phyloP scores from a whole-genome alignment of 2,329 filamentous ascomycete species.

The Ophiostoma sp. region DNA sequence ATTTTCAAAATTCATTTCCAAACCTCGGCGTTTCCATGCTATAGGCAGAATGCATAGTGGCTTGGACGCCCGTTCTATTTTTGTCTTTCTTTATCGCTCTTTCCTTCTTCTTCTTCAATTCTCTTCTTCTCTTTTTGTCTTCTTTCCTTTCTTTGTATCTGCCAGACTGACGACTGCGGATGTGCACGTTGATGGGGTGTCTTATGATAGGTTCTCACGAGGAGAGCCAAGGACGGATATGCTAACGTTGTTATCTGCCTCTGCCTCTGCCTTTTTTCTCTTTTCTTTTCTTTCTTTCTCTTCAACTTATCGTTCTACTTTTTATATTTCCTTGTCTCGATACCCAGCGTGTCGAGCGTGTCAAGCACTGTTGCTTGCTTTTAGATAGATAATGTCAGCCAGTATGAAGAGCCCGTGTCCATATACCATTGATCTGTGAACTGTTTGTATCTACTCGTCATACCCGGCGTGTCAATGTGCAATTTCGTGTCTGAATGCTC shows the following conservation, averaged over 20 bases:
- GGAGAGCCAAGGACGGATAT: background rate
- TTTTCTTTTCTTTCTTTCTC: background rate
- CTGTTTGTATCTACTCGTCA: background rate
- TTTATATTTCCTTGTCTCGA: constrained; percentile 8
- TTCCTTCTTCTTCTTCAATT: background rate
- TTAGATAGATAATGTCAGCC: constrained; percentile 4
- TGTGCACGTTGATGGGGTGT: background rate
- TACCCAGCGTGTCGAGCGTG: constrained; percentile 3
- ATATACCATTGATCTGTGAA: background rate
- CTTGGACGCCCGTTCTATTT: background rate
- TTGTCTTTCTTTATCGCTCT: background rate
- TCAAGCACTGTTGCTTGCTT: background rate
- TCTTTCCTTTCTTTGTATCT: background rate
- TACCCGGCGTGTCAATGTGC: background rate
- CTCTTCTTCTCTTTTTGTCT: background rate
- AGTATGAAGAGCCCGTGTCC: background rate
- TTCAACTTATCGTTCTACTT: background rate
- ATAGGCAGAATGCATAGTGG: constrained; percentile 2
- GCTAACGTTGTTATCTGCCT: background rate
- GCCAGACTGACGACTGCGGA: background rate
- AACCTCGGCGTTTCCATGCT: constrained; percentile 6
- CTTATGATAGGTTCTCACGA: background rate
- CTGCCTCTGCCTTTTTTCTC: too few species aligned
- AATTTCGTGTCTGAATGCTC: background rate
- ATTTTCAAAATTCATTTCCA: constrained; percentile 11